Evolutionary conservation across 306 rosid genomes (phyloP).

Genomic region (Fragaria nilgerrensis): DNA sequence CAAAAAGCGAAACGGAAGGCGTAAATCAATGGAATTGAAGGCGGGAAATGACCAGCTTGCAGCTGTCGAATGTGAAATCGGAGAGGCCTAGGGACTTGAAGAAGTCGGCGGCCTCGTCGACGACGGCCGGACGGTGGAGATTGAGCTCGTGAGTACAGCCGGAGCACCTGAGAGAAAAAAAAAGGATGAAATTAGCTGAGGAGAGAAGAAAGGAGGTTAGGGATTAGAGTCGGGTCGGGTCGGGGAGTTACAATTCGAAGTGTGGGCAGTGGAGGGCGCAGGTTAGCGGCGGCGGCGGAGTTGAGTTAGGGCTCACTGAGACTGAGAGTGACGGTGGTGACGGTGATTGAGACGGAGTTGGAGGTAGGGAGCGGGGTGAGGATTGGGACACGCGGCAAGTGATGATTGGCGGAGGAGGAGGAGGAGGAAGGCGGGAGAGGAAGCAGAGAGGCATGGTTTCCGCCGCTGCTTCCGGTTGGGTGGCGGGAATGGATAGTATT

Average conservation of each 20-base stretch:
- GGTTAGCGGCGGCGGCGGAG: constrained; percentile 43
- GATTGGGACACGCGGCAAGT: constrained; percentile 49
- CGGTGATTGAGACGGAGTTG: not conserved
- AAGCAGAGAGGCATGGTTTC: constrained; percentile 46
- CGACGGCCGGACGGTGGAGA: constrained; percentile 74
- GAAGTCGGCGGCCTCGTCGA: constrained; percentile 74
- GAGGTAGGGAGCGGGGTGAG: constrained; percentile 19
- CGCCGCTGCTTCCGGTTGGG: not conserved
- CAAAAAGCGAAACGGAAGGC: not conserved
- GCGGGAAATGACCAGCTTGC: constrained; percentile 50
- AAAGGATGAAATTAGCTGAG: not conserved
- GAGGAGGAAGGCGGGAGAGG: constrained; percentile 43
- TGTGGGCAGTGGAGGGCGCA: constrained; percentile 84
- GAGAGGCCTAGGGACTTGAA: constrained; percentile 58
- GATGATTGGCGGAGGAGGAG: constrained; percentile 45
- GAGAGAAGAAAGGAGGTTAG: not conserved
- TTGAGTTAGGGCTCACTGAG: constrained; percentile 30
- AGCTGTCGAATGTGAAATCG: constrained; percentile 74
- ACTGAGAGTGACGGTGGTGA: constrained; percentile 33
- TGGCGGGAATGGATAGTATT: constrained; percentile 60
- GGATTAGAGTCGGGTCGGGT: not conserved
- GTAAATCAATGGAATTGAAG: not conserved
- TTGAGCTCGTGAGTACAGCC: constrained; percentile 86
- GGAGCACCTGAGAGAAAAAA: constrained; percentile 57
- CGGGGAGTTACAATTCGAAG: constrained; percentile 62